These are phyloP conservation scores for Paspalum notatum DNA, from an alignment of 176 grass and related monocot species.

Conservation along the genomic window DNA sequence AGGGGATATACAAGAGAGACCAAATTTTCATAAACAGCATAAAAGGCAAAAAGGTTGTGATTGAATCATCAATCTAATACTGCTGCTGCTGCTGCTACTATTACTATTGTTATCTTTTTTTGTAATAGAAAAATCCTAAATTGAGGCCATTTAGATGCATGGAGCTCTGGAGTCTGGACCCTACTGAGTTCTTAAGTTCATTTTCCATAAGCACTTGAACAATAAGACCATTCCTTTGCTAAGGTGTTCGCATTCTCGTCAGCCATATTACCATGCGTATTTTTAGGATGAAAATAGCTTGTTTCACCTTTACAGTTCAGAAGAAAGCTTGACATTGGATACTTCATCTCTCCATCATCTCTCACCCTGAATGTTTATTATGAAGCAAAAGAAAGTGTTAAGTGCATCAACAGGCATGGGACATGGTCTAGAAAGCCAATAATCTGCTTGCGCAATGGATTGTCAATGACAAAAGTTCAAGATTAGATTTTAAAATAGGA, in stretches of 20 bases:
- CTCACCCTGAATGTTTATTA: slow-evolving; percentile 55
- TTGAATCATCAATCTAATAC: background rate
- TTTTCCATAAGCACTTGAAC: background rate
- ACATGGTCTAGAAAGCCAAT: slow-evolving; percentile 10
- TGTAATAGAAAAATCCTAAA: background rate
- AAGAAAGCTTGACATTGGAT: slow-evolving; percentile 61
- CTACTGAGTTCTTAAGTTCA: background rate
- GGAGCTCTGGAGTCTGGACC: background rate
- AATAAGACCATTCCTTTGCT: background rate
- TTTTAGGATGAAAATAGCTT: slow-evolving; percentile 4
- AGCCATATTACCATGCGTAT: background rate
- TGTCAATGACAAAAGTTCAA: background rate
- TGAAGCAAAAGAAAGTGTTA: slow-evolving; percentile 28
- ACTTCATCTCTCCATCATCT: slow-evolving; percentile 56
- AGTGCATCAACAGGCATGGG: slow-evolving; percentile 2
- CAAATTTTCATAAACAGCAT: slow-evolving; percentile 22
- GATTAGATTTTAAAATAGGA: background rate
- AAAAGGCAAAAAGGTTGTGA: background rate
- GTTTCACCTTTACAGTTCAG: slow-evolving; percentile 72
- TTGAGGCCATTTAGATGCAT: background rate
- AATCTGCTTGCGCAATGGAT: background rate
- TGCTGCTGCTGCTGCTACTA: too few species aligned
- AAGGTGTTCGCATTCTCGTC: background rate
- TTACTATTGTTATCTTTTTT: background rate
- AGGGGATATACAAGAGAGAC: background rate